Conservation (phyloP, 2,329 filamentous ascomycete genomes). For the Fusarium torreyae region DNA sequence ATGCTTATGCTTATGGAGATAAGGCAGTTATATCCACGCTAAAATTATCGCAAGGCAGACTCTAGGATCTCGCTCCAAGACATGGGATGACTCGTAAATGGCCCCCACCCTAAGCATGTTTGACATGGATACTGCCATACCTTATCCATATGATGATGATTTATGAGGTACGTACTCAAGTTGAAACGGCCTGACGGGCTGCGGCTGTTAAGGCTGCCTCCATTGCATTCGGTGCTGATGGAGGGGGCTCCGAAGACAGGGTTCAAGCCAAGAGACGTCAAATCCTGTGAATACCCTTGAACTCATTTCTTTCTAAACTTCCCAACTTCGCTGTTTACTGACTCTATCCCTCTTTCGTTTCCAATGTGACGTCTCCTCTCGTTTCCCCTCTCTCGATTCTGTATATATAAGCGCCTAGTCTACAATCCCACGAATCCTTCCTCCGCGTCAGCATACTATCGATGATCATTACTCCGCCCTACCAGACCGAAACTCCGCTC, state of each 20-base stretch:
- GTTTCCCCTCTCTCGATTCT: background rate
- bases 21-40: no score
- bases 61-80: background rate
- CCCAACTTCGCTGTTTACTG: background rate
- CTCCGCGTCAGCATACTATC: slow-evolving; percentile 9
- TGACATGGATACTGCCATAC: no score
- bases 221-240: slow-evolving; percentile 12
- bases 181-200: slow-evolving; percentile 2
- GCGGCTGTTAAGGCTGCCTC: slow-evolving; percentile 37
- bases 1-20: no score
- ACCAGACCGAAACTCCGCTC: background rate
- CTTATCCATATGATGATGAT: no score
- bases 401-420: background rate
- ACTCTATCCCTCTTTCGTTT: background rate
- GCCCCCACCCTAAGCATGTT: slow-evolving; percentile 24
- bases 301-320: slow-evolving; percentile 8
- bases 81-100: slow-evolving; percentile 23
- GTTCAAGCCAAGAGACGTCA: slow-evolving; percentile 14
- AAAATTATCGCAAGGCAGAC: slow-evolving; percentile 21
- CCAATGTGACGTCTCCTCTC: slow-evolving; percentile 22
- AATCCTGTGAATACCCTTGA: slow-evolving; percentile 7
- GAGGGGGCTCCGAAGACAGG: slow-evolving; percentile 8
- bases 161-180: no score
- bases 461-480: background rate
- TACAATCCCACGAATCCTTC: background rate